phyloP scores from a whole-genome alignment of 148 eudicot species.

The Rhododendron molle region DNA sequence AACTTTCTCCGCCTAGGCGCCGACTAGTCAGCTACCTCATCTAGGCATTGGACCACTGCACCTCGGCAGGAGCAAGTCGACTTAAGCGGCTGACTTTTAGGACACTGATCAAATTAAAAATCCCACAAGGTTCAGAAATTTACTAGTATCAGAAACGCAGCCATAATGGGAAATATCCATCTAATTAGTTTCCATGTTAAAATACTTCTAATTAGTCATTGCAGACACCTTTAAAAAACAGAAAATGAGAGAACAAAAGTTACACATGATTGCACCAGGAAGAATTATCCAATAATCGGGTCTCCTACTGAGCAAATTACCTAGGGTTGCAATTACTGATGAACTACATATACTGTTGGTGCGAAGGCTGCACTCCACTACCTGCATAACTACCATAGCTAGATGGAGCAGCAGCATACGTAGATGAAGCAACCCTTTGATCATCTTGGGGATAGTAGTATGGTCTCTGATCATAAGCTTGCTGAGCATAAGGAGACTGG shows the following conservation, averaged over 20 bases:
- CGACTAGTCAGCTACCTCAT: too few relatives aligned
- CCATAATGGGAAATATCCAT: background rate
- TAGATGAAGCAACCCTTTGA: slow-evolving; percentile 13
- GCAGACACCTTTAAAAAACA: background rate
- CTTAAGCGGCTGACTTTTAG: too few relatives aligned
- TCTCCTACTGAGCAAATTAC: background rate
- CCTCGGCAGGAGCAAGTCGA: too few relatives aligned
- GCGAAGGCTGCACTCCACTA: slow-evolving; percentile 23
- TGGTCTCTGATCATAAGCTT: slow-evolving; percentile 28
- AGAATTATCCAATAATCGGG: background rate
- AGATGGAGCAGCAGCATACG: slow-evolving; percentile 25
- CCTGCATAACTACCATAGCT: slow-evolving; percentile 25
- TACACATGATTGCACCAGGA: background rate
- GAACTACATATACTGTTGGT: slow-evolving; percentile 25
- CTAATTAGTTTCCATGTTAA: background rate
- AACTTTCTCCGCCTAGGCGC: too few relatives aligned
- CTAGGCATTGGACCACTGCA: too few relatives aligned
- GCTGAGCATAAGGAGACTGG: slow-evolving; percentile 35
- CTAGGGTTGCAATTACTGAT: background rate
- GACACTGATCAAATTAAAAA: background rate
- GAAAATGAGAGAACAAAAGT: background rate
- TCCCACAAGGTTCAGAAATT: background rate
- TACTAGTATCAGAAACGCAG: background rate
- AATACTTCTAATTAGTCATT: background rate
- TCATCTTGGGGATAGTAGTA: slow-evolving; percentile 34